phyloP scores from a whole-genome alignment of 2,329 filamentous ascomycete species.

The Botrytis galanthina region DNA sequence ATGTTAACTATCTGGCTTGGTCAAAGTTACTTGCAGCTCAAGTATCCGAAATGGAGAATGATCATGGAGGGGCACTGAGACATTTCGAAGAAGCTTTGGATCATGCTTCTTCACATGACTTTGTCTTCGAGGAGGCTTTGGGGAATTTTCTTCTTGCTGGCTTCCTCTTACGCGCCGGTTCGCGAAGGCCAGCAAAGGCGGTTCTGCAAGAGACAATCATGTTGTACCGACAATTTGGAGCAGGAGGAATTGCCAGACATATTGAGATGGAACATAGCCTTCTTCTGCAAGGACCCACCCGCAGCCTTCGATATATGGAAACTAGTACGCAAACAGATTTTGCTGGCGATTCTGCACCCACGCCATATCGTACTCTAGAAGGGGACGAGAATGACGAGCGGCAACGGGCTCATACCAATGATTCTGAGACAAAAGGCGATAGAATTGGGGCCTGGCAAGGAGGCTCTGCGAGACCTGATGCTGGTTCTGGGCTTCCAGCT shows the following conservation, averaged over 20 bases:
- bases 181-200: conserved; percentile 66
- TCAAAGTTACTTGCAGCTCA: conserved; percentile 67
- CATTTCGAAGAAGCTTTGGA: conserved; percentile 71
- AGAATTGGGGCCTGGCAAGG: conserved; percentile 63
- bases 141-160: conserved; percentile 73
- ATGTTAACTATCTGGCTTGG: conserved; percentile 71
- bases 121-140: conserved; percentile 69
- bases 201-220: conserved; percentile 65
- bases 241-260: conserved; percentile 64
- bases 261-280: conserved; percentile 67
- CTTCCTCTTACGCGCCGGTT: conserved; percentile 63
- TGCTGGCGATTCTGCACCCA: conserved; percentile 53
- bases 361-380: conserved; percentile 51
- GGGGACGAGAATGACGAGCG: conserved; percentile 41
- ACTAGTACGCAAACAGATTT: conserved; percentile 70
- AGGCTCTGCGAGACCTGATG: conserved; percentile 54
- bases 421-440: conserved; percentile 52
- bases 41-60: conserved; percentile 58
- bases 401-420: conserved; percentile 41
- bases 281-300: conserved; percentile 60
- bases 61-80: conserved; percentile 58
- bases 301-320: conserved; percentile 59
- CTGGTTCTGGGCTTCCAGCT: conserved; percentile 63
- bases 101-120: conserved; percentile 65
- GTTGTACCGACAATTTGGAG: conserved; percentile 67